Percentiles rank a stretch among this genome's conserved stretches.
These are phyloP conservation scores for Phytomonas francai DNA, from an alignment of 208 protist genomes.

Conservation along the genomic window DNA sequence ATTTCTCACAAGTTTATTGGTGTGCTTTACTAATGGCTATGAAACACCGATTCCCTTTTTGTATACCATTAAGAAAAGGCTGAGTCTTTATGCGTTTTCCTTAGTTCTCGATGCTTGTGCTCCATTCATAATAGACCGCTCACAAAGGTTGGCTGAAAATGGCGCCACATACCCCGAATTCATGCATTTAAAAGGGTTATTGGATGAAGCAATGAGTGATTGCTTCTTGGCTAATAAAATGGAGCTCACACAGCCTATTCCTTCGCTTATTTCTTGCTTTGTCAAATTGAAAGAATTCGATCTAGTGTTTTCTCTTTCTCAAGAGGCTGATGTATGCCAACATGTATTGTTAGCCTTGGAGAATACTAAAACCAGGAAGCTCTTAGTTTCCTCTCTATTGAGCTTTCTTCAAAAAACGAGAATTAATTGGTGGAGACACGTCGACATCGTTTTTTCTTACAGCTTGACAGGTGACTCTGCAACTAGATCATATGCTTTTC, in stretches of 20 bases:
- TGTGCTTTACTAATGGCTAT: neutral
- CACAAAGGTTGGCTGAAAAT: neutral
- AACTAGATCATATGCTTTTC: neutral
- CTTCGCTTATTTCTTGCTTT: neutral
- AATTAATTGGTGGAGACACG: slow-evolving; percentile 1
- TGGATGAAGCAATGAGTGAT: neutral
- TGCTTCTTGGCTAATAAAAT: neutral
- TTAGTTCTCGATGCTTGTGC: neutral
- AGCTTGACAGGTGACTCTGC: neutral
- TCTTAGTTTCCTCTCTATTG: neutral
- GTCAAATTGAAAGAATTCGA: neutral
- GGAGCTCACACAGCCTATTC: neutral
- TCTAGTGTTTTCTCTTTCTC: neutral
- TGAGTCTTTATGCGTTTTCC: neutral
- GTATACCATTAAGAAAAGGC: neutral
- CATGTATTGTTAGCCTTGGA: neutral
- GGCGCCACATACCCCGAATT: neutral
- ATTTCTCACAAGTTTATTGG: neutral
- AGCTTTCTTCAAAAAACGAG: neutral
- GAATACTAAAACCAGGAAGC: neutral
- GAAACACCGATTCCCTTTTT: neutral
- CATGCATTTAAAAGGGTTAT: neutral
- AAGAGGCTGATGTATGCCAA: neutral
- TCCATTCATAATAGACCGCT: neutral
- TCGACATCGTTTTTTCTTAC: neutral